These are phyloP conservation scores for Cyberlindnera bimundalis DNA, from an alignment of 805 yeast species.

Conservation along the genomic window DNA sequence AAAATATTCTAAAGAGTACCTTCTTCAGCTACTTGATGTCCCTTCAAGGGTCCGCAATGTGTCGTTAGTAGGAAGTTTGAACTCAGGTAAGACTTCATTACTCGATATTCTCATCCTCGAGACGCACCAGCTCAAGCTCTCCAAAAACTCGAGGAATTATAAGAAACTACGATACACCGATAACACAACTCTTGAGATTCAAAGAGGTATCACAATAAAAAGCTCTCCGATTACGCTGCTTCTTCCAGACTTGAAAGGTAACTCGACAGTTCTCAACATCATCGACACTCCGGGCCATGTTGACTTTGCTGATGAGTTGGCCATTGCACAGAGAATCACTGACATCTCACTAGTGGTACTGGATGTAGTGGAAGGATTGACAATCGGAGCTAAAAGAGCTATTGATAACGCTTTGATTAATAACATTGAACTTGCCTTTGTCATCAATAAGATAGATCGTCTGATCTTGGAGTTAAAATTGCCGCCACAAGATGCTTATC, in stretches of 20 bases:
- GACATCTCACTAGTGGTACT: conserved; percentile 71
- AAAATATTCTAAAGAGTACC: conserved; percentile 58
- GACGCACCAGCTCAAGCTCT: conserved; percentile 55
- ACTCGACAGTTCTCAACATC: conserved; percentile 58
- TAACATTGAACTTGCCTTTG: conserved; percentile 51
- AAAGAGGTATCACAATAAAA: conserved; percentile 67
- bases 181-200: conserved; percentile 62
- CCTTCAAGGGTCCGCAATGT: conserved; percentile 73
- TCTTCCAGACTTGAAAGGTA: conserved; percentile 47
- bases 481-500: conserved; percentile 70
- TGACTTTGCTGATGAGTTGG: conserved; percentile 74
- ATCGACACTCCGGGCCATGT: conserved; percentile 93
- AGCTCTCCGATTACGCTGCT: conserved; percentile 60
- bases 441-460: conserved; percentile 82
- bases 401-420: conserved; percentile 50
- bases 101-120: conserved; percentile 64
- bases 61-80: conserved; percentile 74
- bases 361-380: conserved; percentile 85
- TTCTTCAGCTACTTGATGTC: conserved; percentile 43
- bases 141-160: conserved; percentile 46
- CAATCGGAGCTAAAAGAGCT: conserved; percentile 49
- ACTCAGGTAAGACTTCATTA: conserved; percentile 83
- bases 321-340: conserved; percentile 50
- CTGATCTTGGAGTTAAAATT: conserved; percentile 74
- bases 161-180: conserved; percentile 76